phyloP scores from a whole-genome alignment of 495 filamentous ascomycete species.

The Aspergillus funiculosus region DNA sequence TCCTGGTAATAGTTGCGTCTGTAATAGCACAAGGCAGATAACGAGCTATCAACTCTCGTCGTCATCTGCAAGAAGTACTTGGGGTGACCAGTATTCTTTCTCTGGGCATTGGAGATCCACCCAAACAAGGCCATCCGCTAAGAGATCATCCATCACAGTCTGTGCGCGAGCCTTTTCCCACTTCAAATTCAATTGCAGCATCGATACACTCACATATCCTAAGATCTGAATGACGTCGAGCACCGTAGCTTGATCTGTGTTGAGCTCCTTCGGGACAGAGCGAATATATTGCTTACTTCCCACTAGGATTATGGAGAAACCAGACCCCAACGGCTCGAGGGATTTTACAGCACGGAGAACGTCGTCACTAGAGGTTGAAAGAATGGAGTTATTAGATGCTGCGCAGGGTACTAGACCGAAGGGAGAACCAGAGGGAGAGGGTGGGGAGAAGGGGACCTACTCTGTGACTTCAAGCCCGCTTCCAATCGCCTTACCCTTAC shows the following conservation, averaged over 20 bases:
- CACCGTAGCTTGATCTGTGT: constrained; percentile 87
- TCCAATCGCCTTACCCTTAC: constrained; percentile 64
- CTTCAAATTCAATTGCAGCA: constrained; percentile 82
- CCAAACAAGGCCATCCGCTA: constrained; percentile 93
- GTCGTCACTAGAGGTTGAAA: constrained; percentile 66
- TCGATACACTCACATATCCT: constrained; percentile 83
- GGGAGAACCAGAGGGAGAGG: too few species aligned
- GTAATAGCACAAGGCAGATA: too few species aligned
- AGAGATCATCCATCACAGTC: constrained; percentile 83
- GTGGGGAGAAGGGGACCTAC: constrained; percentile 26
- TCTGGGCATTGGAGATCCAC: constrained; percentile 80
- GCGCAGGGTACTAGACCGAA: too few species aligned
- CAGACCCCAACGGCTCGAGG: constrained; percentile 78
- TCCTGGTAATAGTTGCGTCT: too few species aligned
- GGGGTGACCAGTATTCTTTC: constrained; percentile 93
- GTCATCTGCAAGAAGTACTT: constrained; percentile 39
- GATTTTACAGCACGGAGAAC: constrained; percentile 84
- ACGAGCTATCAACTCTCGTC: constrained; percentile 22
- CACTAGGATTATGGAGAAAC: constrained; percentile 75
- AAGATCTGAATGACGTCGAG: constrained; percentile 81
- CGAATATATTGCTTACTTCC: constrained; percentile 83
- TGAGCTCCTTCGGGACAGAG: constrained; percentile 92
- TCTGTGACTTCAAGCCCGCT: constrained; percentile 65
- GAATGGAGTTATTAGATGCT: not conserved
- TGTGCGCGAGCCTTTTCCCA: constrained; percentile 82